Conservation (phyloP, 768 basidiomycete species). For the Leccinum pellstonianum region DNA sequence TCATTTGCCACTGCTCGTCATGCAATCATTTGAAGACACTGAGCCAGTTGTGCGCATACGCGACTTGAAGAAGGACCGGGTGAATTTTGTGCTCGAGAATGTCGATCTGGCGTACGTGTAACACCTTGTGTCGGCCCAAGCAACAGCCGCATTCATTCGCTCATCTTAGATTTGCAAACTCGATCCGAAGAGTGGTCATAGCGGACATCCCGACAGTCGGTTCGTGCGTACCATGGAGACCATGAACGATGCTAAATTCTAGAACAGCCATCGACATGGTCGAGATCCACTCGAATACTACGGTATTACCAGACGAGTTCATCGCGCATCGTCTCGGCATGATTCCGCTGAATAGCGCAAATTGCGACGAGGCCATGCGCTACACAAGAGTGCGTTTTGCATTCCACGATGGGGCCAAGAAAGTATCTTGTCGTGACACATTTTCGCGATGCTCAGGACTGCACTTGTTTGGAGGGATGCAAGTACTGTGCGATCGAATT, state of each 20-base stretch:
- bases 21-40: slow-evolving; percentile 37
- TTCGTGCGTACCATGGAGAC: slow-evolving; percentile 38
- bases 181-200: slow-evolving; percentile 89
- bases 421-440: not conserved
- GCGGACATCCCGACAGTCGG: slow-evolving; percentile 96
- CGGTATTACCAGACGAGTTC: slow-evolving; percentile 95
- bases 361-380: slow-evolving; percentile 86
- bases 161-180: slow-evolving; percentile 80
- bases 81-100: slow-evolving; percentile 92
- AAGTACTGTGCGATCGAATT: slow-evolving; percentile 83
- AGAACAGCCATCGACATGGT: slow-evolving; percentile 92
- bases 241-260: slow-evolving; percentile 5
- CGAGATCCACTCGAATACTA: slow-evolving; percentile 87
- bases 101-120: slow-evolving; percentile 87
- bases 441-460: slow-evolving; percentile 62
- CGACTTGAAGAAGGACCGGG: slow-evolving; percentile 78
- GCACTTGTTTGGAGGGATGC: slow-evolving; percentile 83
- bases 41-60: slow-evolving; percentile 81
- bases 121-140: not conserved
- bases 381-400: slow-evolving; percentile 60
- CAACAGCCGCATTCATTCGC: slow-evolving; percentile 13
- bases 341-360: slow-evolving; percentile 84
- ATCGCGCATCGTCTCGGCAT: slow-evolving; percentile 95
- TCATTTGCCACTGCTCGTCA: slow-evolving; percentile 14
- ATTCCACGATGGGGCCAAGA: not conserved